Conservation (phyloP, 2,329 filamentous ascomycete species). For the Fusarium pseudonygamai region DNA sequence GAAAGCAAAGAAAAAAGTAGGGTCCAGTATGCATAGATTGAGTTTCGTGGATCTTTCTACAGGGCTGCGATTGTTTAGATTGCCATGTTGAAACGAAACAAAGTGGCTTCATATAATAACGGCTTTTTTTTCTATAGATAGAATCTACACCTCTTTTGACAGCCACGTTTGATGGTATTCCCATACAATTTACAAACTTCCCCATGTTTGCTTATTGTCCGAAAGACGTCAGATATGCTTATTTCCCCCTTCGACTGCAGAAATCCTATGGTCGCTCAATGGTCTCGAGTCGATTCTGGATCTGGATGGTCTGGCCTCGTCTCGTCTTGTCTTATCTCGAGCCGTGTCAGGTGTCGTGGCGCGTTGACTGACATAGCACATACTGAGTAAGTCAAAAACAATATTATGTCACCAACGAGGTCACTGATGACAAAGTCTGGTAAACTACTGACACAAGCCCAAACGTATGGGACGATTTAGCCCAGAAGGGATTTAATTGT, state of each 20-base stretch:
- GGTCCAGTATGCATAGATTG: neutral
- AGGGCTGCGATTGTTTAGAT: neutral
- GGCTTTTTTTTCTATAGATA: neutral
- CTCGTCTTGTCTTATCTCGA: neutral
- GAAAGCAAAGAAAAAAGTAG: neutral
- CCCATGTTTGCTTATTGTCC: neutral
- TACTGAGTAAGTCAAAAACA: neutral
- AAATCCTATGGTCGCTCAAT: neutral
- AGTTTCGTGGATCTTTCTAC: neutral
- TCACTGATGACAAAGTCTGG: neutral
- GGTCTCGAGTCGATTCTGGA: neutral
- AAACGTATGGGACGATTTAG: neutral
- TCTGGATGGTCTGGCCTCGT: neutral
- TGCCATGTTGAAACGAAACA: neutral
- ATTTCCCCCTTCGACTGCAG: neutral
- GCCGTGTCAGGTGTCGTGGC: neutral
- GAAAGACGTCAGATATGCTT: neutral
- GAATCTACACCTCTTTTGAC: neutral
- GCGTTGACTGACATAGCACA: neutral
- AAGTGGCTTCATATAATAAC: neutral
- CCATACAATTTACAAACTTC: neutral
- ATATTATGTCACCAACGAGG: neutral
- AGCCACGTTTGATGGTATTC: neutral
- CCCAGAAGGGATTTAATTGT: neutral
- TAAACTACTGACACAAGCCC: neutral